phyloP scores from a whole-genome alignment of 2,329 filamentous ascomycete genomes.

The Didymella sp. region DNA sequence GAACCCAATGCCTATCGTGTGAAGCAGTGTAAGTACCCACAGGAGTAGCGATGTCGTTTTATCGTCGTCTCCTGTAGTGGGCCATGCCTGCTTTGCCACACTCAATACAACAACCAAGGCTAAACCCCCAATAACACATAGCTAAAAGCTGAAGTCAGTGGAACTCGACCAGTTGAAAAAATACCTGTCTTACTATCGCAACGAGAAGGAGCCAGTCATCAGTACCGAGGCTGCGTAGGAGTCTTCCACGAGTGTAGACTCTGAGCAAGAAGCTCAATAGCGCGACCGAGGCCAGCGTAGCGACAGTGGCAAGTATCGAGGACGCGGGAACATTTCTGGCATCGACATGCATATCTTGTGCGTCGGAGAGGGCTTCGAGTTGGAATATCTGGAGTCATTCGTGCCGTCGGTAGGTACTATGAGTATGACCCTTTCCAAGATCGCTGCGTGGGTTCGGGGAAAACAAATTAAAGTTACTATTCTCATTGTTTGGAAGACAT shows the following conservation, averaged over 20 bases:
- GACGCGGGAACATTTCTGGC: conserved; percentile 18
- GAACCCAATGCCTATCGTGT: conserved; percentile 53
- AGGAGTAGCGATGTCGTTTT: neutral
- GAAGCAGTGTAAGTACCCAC: conserved; percentile 50
- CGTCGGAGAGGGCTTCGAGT: conserved; percentile 18
- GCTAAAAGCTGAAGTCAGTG: conserved; percentile 11
- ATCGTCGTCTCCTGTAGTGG: neutral
- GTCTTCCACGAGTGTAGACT: conserved; percentile 54
- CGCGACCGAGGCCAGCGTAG: conserved; percentile 51
- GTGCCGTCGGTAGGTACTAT: conserved; percentile 9
- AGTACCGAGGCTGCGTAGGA: conserved; percentile 57
- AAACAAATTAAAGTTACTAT: conserved; percentile 1
- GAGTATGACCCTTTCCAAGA: neutral
- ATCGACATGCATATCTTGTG: conserved; percentile 33
- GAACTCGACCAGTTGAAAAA: neutral
- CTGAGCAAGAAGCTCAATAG: conserved; percentile 52
- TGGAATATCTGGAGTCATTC: conserved; percentile 23
- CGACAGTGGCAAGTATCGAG: conserved; percentile 49
- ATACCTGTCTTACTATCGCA: conserved; percentile 46
- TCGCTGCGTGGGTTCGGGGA: neutral
- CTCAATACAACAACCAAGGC: conserved; percentile 1
- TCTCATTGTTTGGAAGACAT: conserved; percentile 5
- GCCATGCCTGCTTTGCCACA: neutral
- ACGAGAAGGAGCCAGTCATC: conserved; percentile 58
- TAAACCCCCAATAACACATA: conserved; percentile 23